phyloP scores from a whole-genome alignment of 192 early-diverging fungal species.

The Entrophospora sp. region DNA sequence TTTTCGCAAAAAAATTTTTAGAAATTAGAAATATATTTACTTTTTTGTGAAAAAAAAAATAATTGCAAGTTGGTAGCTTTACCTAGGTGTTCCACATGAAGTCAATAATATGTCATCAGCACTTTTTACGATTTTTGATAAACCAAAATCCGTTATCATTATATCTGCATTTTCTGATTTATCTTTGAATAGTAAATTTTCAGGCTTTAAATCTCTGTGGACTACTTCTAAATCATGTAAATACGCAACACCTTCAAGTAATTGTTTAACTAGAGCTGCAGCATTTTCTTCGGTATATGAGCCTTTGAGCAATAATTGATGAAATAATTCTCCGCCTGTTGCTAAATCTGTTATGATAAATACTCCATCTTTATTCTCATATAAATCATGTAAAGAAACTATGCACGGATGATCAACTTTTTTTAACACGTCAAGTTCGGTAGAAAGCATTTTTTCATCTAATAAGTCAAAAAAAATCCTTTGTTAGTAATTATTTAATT shows the following conservation, averaged over 20 bases:
- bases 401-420: constrained; percentile 77
- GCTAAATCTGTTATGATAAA: constrained; percentile 67
- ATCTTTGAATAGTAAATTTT: constrained; percentile 75
- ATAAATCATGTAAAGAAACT: constrained; percentile 64
- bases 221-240: constrained; percentile 76
- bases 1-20: not conserved
- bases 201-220: constrained; percentile 79
- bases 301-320: constrained; percentile 65
- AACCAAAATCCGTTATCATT: constrained; percentile 87
- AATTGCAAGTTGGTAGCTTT: no score
- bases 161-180: constrained; percentile 54
- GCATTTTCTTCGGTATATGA: constrained; percentile 78
- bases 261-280: constrained; percentile 60
- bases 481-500: no score
- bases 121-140: constrained; percentile 61
- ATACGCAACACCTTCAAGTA: constrained; percentile 76
- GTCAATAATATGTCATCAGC: constrained; percentile 76
- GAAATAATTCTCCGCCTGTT: constrained; percentile 82
- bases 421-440: constrained; percentile 61
- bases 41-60: no score
- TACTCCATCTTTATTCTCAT: constrained; percentile 65
- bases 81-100: constrained; percentile 82
- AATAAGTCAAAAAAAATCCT: no score
- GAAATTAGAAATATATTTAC: no score
- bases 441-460: constrained; percentile 52